Percentiles rank a stretch among this genome's conserved stretches.
Conservation (phyloP, 116 monocot species). For the Dioscorea cayenensis region DNA sequence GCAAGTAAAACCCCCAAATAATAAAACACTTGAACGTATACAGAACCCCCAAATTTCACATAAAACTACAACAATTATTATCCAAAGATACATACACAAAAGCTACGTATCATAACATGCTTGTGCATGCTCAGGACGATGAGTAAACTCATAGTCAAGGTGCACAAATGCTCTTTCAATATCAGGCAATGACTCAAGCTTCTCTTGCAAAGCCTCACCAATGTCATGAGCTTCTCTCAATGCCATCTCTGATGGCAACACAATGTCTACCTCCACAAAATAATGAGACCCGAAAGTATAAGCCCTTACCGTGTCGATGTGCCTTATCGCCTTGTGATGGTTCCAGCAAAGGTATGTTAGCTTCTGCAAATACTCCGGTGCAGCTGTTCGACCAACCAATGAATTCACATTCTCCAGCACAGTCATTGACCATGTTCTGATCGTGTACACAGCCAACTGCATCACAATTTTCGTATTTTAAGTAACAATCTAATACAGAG, state of each 20-base stretch:
- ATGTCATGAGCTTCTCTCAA: conserved; percentile 77
- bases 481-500: too few species aligned
- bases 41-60: too few species aligned
- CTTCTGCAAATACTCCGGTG: conserved; percentile 89
- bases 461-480: background rate
- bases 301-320: conserved; percentile 88
- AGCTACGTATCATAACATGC: conserved; percentile 21
- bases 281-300: conserved; percentile 98
- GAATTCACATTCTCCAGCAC: conserved; percentile 94
- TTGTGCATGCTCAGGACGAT: conserved; percentile 79
- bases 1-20: too few species aligned
- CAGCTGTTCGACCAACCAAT: conserved; percentile 76
- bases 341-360: conserved; percentile 96
- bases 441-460: conserved; percentile 92
- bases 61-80: too few species aligned
- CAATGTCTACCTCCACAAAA: conserved; percentile 97
- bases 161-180: conserved; percentile 93
- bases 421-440: conserved; percentile 89
- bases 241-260: conserved; percentile 77
- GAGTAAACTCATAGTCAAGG: conserved; percentile 87
- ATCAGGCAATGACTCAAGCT: conserved; percentile 77
- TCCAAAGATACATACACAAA: too few species aligned
- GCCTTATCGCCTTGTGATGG: conserved; percentile 76
- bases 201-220: conserved; percentile 89
- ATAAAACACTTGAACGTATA: too few species aligned